Evolutionary conservation across 768 basidiomycete species (phyloP), one percentile per base, ranked within the genome.

Genomic region (Podaxis pistillaris): DNA sequence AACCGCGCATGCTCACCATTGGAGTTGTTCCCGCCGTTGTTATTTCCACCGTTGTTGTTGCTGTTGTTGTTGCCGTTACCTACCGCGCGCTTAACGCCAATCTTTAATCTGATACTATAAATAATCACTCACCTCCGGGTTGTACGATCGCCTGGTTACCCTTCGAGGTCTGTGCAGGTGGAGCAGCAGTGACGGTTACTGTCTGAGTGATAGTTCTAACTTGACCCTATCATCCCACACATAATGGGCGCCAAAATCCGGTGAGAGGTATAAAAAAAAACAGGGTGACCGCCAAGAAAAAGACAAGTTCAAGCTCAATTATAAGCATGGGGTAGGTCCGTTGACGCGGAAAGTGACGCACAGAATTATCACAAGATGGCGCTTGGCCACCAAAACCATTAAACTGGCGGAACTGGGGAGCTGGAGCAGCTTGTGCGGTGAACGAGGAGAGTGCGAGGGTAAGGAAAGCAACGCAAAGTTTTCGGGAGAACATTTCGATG

Each of bases 401-500:
- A 33, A 9, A 33, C 8, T 1, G 33, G 2, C 9, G 30, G 46
- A 19, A 56, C 12, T 67, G 67, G 24, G 58, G 62, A 51, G 72
- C 64, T 9, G 77, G 76, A 15, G 68, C 72, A 61, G 75, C 77
- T 57, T 73, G 69, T 13, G 69, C 73, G 26, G 65, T 64, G 44
- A 72, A 70, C 24, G 72, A 71, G 41, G 74, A 73, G 47, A 82
- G 65, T 38, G 75, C 71, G 54, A 79, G 67, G 47, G 74, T 72
- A 58, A 80, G 70, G 69, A 80, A 71, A 67, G 77, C 74, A 66
- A 78, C 72, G 63, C 73, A 70, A 62, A 78, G 54, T 54, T 71
- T 71, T 68, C 75, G 77, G 56, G 75, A 67, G 66, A 78, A 75
- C 81, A 82, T 82, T 64, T 63, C 30, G 51, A 65, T 70, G 64